These are phyloP conservation scores for Prototheca wickerhamii DNA, from an alignment of 163 green algal species.

Conservation along the genomic window DNA sequence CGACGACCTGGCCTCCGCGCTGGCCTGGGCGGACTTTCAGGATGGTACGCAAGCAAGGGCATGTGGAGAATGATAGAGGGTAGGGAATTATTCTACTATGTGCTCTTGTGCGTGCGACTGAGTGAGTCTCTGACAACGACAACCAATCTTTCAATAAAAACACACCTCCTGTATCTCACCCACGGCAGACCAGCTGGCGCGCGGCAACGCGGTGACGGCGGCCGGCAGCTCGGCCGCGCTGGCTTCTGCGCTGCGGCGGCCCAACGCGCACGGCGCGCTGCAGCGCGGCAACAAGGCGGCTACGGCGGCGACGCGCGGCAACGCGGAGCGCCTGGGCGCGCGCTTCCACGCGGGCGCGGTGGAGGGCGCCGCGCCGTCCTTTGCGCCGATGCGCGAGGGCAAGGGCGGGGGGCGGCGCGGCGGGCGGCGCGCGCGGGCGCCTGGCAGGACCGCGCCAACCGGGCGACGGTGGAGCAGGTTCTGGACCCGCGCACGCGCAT, in stretches of 20 bases:
- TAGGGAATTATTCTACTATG: not conserved
- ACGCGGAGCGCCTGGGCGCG: slow-evolving; percentile 42
- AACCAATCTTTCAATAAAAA: not conserved
- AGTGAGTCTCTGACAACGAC: not conserved
- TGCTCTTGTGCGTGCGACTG: too few relatives aligned
- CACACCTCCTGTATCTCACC: not conserved
- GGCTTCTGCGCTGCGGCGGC: slow-evolving; percentile 6
- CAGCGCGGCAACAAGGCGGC: not conserved
- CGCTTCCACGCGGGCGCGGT: slow-evolving; percentile 31
- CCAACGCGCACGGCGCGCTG: slow-evolving; percentile 21
- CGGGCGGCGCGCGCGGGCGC: slow-evolving; percentile 8
- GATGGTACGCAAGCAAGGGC: slow-evolving; percentile 36
- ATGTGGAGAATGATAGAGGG: not conserved
- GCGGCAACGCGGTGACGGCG: not conserved
- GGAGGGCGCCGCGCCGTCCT: not conserved
- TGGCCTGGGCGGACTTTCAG: slow-evolving; percentile 61
- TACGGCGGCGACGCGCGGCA: slow-evolving; percentile 18
- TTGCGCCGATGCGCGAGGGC: slow-evolving; percentile 4
- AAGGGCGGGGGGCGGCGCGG: slow-evolving; percentile 4
- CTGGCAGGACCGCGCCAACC: slow-evolving; percentile 64
- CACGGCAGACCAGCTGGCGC: slow-evolving; percentile 11
- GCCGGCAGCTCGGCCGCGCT: slow-evolving; percentile 2
- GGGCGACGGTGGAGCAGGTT: slow-evolving; percentile 87
- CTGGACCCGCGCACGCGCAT: slow-evolving; percentile 89
- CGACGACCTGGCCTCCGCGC: slow-evolving; percentile 45